Percentiles rank a stretch among this genome's conserved stretches.
phyloP scores from a whole-genome alignment of 768 basidiomycete species.

The Macrolepiota fuliginosa region DNA sequence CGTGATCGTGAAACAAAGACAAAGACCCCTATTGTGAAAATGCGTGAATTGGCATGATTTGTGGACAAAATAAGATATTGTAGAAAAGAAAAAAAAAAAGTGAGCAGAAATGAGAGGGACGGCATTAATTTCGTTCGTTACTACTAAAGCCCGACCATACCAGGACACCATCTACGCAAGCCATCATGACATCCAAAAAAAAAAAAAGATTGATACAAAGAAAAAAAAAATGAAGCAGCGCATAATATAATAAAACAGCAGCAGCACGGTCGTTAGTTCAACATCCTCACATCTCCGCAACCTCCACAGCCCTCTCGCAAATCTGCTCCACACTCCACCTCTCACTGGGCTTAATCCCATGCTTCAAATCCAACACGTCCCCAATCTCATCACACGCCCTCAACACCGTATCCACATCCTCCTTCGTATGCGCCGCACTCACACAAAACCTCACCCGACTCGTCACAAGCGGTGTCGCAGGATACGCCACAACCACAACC shows the following conservation, averaged over 20 bases:
- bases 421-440: conserved; percentile 94
- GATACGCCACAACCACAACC: conserved; percentile 88
- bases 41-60: neutral
- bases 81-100: neutral
- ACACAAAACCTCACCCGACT: conserved; percentile 92
- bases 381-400: conserved; percentile 92
- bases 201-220: too few species aligned
- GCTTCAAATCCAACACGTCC: conserved; percentile 86
- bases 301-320: conserved; percentile 66
- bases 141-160: too few species aligned
- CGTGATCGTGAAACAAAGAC: neutral
- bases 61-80: neutral
- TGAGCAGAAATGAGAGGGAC: neutral
- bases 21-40: neutral
- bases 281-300: conserved; percentile 44
- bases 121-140: neutral
- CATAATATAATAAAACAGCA: neutral
- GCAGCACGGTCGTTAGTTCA: neutral
- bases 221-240: too few species aligned
- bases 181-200: too few species aligned
- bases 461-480: conserved; percentile 86
- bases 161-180: too few species aligned
- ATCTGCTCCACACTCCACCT: conserved; percentile 82
- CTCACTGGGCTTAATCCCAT: conserved; percentile 51
- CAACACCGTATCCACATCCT: conserved; percentile 87